Evolutionary conservation across 1,284 basidiomycete genomes (phyloP).

Genomic region (Hemileia vastatrix): DNA sequence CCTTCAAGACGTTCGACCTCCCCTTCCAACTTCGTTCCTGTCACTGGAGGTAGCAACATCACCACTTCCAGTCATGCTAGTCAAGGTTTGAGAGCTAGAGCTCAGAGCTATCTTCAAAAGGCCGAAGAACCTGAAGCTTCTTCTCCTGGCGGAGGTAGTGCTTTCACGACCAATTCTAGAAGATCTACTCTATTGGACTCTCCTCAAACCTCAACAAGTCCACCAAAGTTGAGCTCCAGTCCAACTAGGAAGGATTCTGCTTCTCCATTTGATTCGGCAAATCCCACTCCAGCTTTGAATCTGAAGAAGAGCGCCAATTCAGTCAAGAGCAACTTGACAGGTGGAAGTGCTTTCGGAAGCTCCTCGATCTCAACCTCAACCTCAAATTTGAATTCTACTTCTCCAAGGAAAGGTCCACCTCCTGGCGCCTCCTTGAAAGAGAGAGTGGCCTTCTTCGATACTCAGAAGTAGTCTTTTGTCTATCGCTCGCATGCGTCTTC

Average conservation of each 20-base stretch:
- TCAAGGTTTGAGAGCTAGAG: slow-evolving; percentile 22
- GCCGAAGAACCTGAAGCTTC: slow-evolving; percentile 2
- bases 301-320: slow-evolving; percentile 28
- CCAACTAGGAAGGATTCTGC: background rate
- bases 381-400: background rate
- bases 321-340: slow-evolving; percentile 16
- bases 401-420: slow-evolving; percentile 6
- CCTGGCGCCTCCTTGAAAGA: no score
- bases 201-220: background rate
- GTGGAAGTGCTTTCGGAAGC: slow-evolving; percentile 1
- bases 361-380: background rate
- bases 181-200: background rate
- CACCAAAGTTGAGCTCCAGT: slow-evolving; percentile 1
- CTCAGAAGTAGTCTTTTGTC: no score
- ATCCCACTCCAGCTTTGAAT: slow-evolving; percentile 17
- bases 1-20: background rate
- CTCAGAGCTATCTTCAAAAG: slow-evolving; percentile 22
- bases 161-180: background rate
- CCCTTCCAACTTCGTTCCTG: slow-evolving; percentile 5
- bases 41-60: background rate
- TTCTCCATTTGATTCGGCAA: slow-evolving; percentile 1
- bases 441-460: no score
- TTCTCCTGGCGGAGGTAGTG: background rate
- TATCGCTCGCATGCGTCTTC: no score
- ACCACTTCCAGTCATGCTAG: slow-evolving; percentile 1